Base-by-base conservation (phyloP, 1,139 yeast species). In the Magnusiomyces tetraspermus region DNA sequence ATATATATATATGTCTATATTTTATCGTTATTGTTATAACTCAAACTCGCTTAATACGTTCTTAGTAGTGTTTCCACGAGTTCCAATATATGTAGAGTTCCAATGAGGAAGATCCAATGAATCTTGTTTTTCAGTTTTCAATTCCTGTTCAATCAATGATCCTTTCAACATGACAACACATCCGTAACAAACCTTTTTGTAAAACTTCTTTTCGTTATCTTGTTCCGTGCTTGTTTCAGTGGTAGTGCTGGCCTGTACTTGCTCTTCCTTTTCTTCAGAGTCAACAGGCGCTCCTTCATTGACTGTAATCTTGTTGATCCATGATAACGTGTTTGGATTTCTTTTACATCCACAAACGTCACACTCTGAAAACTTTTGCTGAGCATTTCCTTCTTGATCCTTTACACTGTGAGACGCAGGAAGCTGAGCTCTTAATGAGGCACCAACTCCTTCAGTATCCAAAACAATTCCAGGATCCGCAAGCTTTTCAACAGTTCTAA, bases 401-500 rank as follows among this genome's bases (percentile, higher is more conserved):
- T 54, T 55, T 36, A 58, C 55, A 15, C 53, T 51, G 21, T 28
- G 13, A 30, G 13, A 5, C 10, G 33, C 11, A 3, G 2, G 52
- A 36, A 11, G 50, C 49, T 15, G 56, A 46, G 22, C 46, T 50
- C 15, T 42, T 51, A 22, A 49, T 49, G 46, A 4, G 53, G 54
- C 38, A 49, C 26, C 28, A 46, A 38, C 2, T 31, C 19, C 43
- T 52, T n/a, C 48, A 54, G 13, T 37, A 38, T n/a, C 57, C 49
- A 21, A 53, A 44, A 42, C 31, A 11, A 11, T 19, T 5, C 28
- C 22, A 2, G 62, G 88, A 10, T 76, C 76, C 1, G 79, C 80
- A 50, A 92, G 70, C 66, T 92, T 90, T 51, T 82, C 83, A 11
- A 95, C 96, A 0, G 96, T 90, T 58, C 87, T 82, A 13, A 89